Evolutionary conservation across 2,329 filamentous ascomycete genomes (phyloP).

Genomic region (Fusarium concolor): DNA sequence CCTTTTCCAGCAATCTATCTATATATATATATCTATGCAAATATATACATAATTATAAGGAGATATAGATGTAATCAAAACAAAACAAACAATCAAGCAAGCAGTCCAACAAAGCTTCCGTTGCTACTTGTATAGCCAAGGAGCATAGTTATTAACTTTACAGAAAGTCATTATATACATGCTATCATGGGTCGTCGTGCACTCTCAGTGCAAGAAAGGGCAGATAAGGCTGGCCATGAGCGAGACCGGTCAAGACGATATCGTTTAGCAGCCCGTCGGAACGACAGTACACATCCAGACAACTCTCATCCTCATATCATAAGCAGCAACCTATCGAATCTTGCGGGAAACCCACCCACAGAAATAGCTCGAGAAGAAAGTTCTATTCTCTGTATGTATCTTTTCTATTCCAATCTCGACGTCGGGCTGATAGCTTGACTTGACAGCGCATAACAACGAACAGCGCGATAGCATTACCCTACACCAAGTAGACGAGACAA

Average conservation of each 20-base stretch:
- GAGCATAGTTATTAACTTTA: too few relatives aligned
- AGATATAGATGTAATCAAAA: too few relatives aligned
- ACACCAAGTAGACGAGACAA: background rate
- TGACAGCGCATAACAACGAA: background rate
- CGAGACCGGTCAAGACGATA: background rate
- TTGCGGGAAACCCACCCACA: background rate
- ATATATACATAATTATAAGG: too few relatives aligned
- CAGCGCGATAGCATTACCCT: background rate
- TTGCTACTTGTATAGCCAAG: too few relatives aligned
- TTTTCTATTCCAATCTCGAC: background rate
- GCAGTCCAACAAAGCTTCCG: too few relatives aligned
- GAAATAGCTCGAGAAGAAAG: background rate
- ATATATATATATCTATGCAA: too few relatives aligned
- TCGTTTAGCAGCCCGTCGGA: background rate
- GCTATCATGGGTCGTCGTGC: too few relatives aligned
- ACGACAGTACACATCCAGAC: background rate
- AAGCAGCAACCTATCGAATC: background rate
- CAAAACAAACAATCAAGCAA: too few relatives aligned
- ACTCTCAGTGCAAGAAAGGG: background rate
- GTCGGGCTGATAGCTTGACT: background rate
- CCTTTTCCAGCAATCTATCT: too few relatives aligned
- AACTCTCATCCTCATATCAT: background rate
- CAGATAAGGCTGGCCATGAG: background rate
- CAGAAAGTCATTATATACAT: too few relatives aligned
- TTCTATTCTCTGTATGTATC: background rate